Conservation (phyloP, 2,329 filamentous ascomycete species). For the Metarhizium album region DNA sequence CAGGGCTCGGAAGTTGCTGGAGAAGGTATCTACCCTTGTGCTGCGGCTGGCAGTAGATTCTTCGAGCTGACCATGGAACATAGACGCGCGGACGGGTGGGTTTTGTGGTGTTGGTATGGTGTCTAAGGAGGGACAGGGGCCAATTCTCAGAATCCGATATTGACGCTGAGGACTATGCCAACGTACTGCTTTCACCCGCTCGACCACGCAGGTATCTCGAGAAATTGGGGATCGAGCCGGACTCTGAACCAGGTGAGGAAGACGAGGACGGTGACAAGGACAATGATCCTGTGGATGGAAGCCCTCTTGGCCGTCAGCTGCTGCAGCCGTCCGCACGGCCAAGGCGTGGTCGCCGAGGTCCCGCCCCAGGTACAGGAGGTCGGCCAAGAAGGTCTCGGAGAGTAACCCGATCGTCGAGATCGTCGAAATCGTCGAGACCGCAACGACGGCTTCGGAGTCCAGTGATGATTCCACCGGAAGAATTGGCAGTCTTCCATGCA, state of each 20-base stretch:
- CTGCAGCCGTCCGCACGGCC: neutral
- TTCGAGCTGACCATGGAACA: too few species aligned
- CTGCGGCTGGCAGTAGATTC: too few species aligned
- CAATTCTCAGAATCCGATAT: constrained; percentile 1
- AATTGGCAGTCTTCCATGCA: constrained; percentile 2
- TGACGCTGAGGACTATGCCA: constrained; percentile 2
- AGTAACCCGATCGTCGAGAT: neutral
- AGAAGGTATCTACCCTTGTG: too few species aligned
- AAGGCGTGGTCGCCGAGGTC: neutral
- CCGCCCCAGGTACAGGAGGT: neutral
- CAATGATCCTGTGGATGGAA: neutral
- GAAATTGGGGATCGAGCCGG: neutral
- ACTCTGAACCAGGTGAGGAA: constrained; percentile 1
- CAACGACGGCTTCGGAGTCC: constrained; percentile 1
- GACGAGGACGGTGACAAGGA: neutral
- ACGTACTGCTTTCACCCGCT: constrained; percentile 2
- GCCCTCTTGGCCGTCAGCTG: neutral
- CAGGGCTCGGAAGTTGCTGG: too few species aligned
- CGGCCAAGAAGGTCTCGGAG: neutral
- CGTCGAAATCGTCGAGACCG: neutral
- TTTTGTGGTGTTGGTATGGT: too few species aligned
- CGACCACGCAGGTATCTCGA: neutral
- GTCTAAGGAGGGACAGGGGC: neutral
- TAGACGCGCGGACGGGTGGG: too few species aligned
- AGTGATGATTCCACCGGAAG: constrained; percentile 3